Evolutionary conservation across 2,329 filamentous ascomycete species (phyloP), one percentile per base, ranked within the genome.

Genomic region (Plenodomus biglobosus): DNA sequence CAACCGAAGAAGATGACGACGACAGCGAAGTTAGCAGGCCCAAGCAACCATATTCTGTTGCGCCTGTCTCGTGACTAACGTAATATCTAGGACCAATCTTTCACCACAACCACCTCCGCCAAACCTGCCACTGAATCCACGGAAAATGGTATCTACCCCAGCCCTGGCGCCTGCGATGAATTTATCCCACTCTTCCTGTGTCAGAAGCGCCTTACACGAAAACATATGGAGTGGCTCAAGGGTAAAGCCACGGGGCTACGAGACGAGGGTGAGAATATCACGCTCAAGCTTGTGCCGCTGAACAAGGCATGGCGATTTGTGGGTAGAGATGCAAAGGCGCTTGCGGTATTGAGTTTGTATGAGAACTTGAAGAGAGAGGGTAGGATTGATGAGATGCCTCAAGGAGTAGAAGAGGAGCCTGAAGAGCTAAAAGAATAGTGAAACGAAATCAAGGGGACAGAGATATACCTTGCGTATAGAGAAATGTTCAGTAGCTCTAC

Each of bases 191-290:
- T 84, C 5, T 81, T 83, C 50, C 58, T 83, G 24, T 80, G 76
- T 52, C 76, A 82, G 60, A 83, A 82, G 59, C 65, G 76, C 3
- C 71, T 84, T 49, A 66, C 75, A 1, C 65, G 75, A 27, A 59
- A 65, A 3, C 71, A 80, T 24, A 75, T 85, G 54, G 70, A 79
- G 30, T 72, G 72, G 32, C 69, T 81, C 53, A 73, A 78, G 53
- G 80, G 79, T 4, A 79, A 76, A 44, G 62, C 82, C 55, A 83
- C 80, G 0, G 82, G 82, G 0, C 47, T 83, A 51, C 70, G 78
- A 30, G 73, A 80, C 3, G 73, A 82, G 42, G 79, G 80, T 2
- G 82, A 84, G 65, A 83, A 80, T 56, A 84, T 84, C 46, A 83
- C 78, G 6, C 58, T 84, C 49, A 82, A 80, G 61, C 61, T 85